Evolutionary conservation across 1,284 basidiomycete species (phyloP).

Genomic region (Puccinia triticina): DNA sequence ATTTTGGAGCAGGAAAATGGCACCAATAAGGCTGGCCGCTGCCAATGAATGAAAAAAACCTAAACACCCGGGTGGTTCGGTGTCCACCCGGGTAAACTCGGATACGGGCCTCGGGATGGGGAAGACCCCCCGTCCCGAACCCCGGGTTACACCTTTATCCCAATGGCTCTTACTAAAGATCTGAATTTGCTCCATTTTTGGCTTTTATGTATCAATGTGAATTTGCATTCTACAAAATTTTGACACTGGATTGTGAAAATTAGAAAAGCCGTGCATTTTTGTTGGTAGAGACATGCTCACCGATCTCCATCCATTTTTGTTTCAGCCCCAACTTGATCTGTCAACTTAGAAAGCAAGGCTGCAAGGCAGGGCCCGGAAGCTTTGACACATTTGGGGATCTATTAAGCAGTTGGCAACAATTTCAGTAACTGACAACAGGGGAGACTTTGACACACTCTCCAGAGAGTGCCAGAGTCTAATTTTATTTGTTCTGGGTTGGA

Average conservation of each 20-base stretch:
- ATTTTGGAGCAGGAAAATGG: no score
- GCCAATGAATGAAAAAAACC: no score
- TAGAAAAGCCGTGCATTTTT: not conserved
- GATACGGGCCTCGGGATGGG: no score
- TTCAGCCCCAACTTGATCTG: slow-evolving; percentile 72
- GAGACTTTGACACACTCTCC: no score
- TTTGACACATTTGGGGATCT: slow-evolving; percentile 81
- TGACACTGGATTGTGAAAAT: not conserved
- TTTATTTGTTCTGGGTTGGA: no score
- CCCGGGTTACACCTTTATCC: no score
- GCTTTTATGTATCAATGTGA: slow-evolving; percentile 68
- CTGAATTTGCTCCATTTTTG: slow-evolving; percentile 65
- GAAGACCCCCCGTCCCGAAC: no score
- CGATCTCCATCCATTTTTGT: slow-evolving; percentile 89
- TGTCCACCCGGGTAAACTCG: no score
- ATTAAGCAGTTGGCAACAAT: not conserved
- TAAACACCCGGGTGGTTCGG: no score
- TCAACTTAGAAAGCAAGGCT: slow-evolving; percentile 45
- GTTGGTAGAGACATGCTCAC: slow-evolving; percentile 58
- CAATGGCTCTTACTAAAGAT: slow-evolving; percentile 84
- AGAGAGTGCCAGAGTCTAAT: no score
- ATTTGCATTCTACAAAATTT: slow-evolving; percentile 68
- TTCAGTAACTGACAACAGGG: slow-evolving; percentile 41
- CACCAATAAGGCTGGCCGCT: no score
- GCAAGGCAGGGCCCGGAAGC: slow-evolving; percentile 63